Evolutionary conservation across 2,329 filamentous ascomycete species (phyloP), one percentile per base, ranked within the genome.

Genomic region (Myriosclerotinia scirpicola): DNA sequence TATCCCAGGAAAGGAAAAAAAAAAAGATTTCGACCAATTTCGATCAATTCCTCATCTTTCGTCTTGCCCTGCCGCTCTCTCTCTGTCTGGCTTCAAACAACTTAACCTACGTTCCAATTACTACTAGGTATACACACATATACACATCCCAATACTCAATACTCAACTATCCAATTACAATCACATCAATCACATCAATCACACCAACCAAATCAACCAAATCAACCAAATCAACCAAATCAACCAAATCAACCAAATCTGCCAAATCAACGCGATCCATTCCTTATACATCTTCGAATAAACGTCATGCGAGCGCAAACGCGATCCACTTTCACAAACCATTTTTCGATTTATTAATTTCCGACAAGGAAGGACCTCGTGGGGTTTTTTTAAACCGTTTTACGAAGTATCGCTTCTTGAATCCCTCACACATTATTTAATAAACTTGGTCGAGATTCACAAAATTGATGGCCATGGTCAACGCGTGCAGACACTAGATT

Each of bases 321-420:
- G 58, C 36, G 20, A 54, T 54, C 56, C 56, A 62, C 55, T 54
- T 66, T 52, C 53, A 67, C 50, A 55, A 48, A 56, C 20, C 38
- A 62, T 36, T 55, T 55, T 55, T 64, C 48, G 40, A 64, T 55
- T 63, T 55, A 64, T 62, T 67, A 67, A 59, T 22, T 50, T 36
- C 50, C 59, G 52, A 67, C 65, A 63, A 67, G 65, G 65, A 67
- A 67, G 46, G 52, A 52, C 65, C 65, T 67, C 59, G 65, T 56
- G 52, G 50, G 20, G 30, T 52, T 63, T 54, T n/a, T n/a, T n/a
- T n/a, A n/a, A 52, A 54, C 42, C 59, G 58, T 54, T 54, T 48
- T 20, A n/a, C n/a, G n/a, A n/a, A n/a, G 34, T 54, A 53, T 46
- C 42, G 26, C 36, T 54, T n/a, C n/a, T n/a, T n/a, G n/a, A n/a